phyloP scores from a whole-genome alignment of 768 basidiomycete genomes.

The Kwoniella dejecticola region DNA sequence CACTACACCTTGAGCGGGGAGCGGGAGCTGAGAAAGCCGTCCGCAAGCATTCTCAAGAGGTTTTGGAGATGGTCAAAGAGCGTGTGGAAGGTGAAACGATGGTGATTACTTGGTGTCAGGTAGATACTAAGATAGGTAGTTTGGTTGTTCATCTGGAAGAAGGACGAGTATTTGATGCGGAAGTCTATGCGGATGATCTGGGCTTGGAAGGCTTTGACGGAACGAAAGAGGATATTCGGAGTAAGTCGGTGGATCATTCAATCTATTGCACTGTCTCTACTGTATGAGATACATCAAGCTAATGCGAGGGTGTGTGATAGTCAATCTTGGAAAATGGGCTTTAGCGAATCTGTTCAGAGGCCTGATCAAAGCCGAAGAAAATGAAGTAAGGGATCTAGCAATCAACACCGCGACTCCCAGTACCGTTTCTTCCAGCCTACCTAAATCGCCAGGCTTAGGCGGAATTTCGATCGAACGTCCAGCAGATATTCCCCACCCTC shows the following conservation, averaged over 20 bases:
- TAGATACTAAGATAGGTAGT: conserved; percentile 87
- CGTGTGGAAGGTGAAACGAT: conserved; percentile 94
- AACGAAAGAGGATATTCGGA: conserved; percentile 74
- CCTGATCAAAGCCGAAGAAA: conserved; percentile 52
- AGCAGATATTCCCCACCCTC: conserved; percentile 26
- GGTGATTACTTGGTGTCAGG: conserved; percentile 77
- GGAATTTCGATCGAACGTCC: conserved; percentile 50
- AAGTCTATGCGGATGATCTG: conserved; percentile 91
- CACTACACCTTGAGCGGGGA: conserved; percentile 43
- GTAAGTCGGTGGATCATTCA: conserved; percentile 62
- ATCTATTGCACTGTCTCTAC: neutral
- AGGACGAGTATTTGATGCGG: conserved; percentile 80
- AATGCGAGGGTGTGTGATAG: conserved; percentile 57
- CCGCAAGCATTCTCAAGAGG: conserved; percentile 60
- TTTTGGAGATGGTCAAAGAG: conserved; percentile 81
- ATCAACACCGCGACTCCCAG: conserved; percentile 17
- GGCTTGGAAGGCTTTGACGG: conserved; percentile 66
- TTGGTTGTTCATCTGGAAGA: conserved; percentile 85
- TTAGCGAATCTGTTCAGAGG: conserved; percentile 79
- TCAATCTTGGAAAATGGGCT: conserved; percentile 91
- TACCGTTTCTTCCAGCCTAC: conserved; percentile 19
- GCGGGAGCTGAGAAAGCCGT: conserved; percentile 30
- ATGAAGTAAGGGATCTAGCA: conserved; percentile 29
- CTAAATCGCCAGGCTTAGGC: conserved; percentile 36
- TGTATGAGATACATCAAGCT: neutral